Conservation (phyloP, 345 rosid genomes). For the Hibiscus tridactylites region DNA sequence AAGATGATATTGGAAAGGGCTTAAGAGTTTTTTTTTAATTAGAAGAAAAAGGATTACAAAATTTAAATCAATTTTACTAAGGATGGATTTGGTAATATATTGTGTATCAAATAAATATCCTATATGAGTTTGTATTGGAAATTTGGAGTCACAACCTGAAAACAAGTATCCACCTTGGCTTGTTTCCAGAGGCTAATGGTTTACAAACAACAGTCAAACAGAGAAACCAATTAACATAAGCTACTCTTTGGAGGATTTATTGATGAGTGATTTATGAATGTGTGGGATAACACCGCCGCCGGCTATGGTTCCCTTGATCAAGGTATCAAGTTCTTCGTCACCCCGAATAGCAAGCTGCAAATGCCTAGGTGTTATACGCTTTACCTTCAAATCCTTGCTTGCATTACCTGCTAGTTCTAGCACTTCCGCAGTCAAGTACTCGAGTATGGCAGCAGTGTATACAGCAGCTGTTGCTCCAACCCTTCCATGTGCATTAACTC, state of each 20-base stretch:
- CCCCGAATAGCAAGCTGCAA: conserved; percentile 18
- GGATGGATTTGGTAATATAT: too few relatives aligned
- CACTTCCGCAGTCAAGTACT: conserved; percentile 20
- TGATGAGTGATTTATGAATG: conserved; percentile 13
- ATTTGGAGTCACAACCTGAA: background rate
- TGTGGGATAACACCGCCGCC: conserved; percentile 11
- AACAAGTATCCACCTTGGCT: background rate
- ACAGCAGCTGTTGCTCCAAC: conserved; percentile 18
- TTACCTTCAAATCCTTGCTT: conserved; percentile 13
- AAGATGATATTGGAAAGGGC: too few relatives aligned
- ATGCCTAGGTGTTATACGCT: conserved; percentile 20
- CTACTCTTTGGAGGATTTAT: conserved; percentile 14
- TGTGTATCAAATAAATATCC: too few relatives aligned
- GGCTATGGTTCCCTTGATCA: conserved; percentile 14
- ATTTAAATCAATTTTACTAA: too few relatives aligned
- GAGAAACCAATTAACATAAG: background rate
- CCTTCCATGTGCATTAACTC: conserved; percentile 8
- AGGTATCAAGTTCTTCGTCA: conserved; percentile 17
- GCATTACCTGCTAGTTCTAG: conserved; percentile 25
- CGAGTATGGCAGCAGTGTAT: conserved; percentile 22
- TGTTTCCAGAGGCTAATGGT: background rate
- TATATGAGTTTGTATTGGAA: too few relatives aligned
- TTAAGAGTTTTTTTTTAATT: too few relatives aligned
- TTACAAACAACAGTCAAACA: background rate
- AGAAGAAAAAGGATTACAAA: too few relatives aligned